Evolutionary conservation across 192 early-diverging fungal genomes (phyloP), one percentile per base, ranked within the genome.

Genomic region (Coemansia sp.): DNA sequence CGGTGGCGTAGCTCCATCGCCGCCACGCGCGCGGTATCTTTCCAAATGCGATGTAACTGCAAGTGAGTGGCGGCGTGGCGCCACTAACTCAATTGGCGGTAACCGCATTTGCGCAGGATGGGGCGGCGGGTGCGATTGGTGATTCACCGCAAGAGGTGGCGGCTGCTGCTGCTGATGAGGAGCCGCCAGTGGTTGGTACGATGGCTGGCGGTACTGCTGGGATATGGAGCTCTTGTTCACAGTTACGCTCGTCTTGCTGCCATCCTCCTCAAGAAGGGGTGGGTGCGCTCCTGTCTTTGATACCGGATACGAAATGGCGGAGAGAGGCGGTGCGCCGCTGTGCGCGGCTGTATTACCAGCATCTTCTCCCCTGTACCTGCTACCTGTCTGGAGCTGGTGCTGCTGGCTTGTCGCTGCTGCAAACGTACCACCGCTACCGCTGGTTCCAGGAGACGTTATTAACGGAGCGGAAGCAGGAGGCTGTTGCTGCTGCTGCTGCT

Each of bases 21-120:
- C 24, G 53, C 73, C 75, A 36, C 43, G 68, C 34, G 76, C 66
- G 16, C 81, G 75, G 41, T 83, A 83, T 51, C 76, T 64, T 45
- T 83, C 81, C n/a, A 83, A 69, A 45, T 83, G 75, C 48, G 81
- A 75, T n/a, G 81, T 77, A 16, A 78, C 76, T 4, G 81, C 81
- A 57, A 83, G 66, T 51, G 81, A 83, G 63, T 83, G 81, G 65
- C 81, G 72, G 39, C 81, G 81, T 9, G 72, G 66, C 21, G 72
- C 71, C 18, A 43, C 79, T 62, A 76, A 59, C 38, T 81, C 79
- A 10, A 81, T 76, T 14, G 81, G 81, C 60, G 81, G 81, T 66
- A 83, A 60, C 53, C 76, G 63, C 49, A 81, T 45, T 9, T 55
- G 62, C 23, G 62, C 64, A 15, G 58, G 68, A 7, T 65, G 68